Evolutionary conservation across 2,329 filamentous ascomycete species (phyloP).

Genomic region (Karstenula rhodostoma): DNA sequence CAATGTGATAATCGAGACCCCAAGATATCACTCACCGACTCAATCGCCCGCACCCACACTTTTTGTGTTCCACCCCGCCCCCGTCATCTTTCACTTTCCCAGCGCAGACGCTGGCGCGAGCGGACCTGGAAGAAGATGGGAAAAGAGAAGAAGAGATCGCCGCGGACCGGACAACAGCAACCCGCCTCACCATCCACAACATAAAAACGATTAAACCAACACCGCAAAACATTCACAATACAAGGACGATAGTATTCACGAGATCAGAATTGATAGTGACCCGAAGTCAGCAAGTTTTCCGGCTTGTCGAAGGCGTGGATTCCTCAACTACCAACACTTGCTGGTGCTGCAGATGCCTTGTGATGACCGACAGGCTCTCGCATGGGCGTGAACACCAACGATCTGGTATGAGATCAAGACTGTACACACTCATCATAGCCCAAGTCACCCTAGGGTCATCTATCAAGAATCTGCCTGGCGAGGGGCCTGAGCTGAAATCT

Average conservation of each 20-base stretch:
- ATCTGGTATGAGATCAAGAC: too few relatives aligned
- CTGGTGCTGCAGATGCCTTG: too few relatives aligned
- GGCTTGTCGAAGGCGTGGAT: too few relatives aligned
- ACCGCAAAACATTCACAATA: neutral
- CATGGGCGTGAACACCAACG: too few relatives aligned
- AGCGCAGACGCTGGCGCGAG: neutral
- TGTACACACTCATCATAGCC: too few relatives aligned
- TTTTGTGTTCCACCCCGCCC: slow-evolving; percentile 1
- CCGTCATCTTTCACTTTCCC: neutral
- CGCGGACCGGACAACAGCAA: neutral
- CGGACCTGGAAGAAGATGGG: neutral
- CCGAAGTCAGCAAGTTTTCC: too few relatives aligned
- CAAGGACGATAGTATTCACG: neutral
- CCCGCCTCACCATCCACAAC: neutral
- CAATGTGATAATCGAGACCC: neutral
- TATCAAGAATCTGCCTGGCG: too few relatives aligned
- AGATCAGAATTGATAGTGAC: neutral
- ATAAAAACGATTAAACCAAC: neutral
- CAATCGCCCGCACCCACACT: neutral
- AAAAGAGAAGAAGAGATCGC: neutral
- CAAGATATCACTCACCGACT: neutral
- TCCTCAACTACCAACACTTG: too few relatives aligned
- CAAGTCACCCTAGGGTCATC: too few relatives aligned
- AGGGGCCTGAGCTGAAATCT: too few relatives aligned
- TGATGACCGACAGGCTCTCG: too few relatives aligned